Evolutionary conservation across 345 rosid species (phyloP), one percentile per base, ranked within the genome.

Genomic region (Brassica juncea): DNA sequence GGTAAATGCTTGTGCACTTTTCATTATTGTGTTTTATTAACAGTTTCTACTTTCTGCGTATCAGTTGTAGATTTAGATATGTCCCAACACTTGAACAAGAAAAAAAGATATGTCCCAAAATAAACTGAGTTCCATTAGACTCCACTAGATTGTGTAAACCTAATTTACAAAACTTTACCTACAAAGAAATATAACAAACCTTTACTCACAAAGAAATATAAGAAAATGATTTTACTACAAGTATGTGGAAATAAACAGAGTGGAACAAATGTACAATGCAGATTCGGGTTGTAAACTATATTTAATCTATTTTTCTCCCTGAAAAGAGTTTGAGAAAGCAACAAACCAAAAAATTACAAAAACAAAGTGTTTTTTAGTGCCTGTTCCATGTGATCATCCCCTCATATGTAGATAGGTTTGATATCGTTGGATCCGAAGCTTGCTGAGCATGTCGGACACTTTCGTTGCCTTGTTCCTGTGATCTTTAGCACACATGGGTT

Each of bases 371-470:
- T 19, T 60, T 60, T 62, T 37, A 30, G 12, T 28, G 66, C 66
- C 5, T 62, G 66, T 62, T 62, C 68, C 27, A 34, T 64, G 68
- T 8, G 21, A 32, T 1, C 64, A 21, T 64, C 52, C 55, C 54
- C 16, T 49, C 90, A 96, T 79, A 96, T 93, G 77, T 96, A 96
- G 78, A 95, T 97, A 80, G 97, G 98, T 71, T 90, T 95, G 47
- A 96, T 95, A 69, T 96, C 98, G 62, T 92, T 96, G 15, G 84
- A 81, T 61, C 99, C 97, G 69, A 96, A 93, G 85, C 92, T 93
- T 54, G 91, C 86, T 14, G 88, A 82, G 74, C 99, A 96, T 3
- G 82, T 84, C 7, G 97, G 97, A 79, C 98, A 96, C 81, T 93
- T 96, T 71, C 97, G 88, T 61, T 90, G 97, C 31, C 98, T 90